Evolutionary conservation across 768 basidiomycete species (phyloP).

Genomic region (Neoboletus magnificus): DNA sequence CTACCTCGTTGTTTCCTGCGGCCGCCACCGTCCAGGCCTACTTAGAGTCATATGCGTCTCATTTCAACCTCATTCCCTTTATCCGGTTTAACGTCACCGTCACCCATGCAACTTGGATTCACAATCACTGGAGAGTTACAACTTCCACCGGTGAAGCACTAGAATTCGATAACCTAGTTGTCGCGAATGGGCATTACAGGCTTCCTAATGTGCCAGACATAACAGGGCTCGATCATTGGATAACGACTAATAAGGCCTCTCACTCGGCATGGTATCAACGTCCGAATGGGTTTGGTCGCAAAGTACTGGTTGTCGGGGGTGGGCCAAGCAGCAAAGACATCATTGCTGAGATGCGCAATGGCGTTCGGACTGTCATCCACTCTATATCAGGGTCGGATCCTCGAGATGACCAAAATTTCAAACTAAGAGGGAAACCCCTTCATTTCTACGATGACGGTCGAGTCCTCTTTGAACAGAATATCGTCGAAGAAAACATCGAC

Average conservation of each 20-base stretch:
- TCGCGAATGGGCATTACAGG: conserved; percentile 76
- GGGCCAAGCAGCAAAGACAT: conserved; percentile 75
- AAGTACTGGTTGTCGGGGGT: conserved; percentile 45
- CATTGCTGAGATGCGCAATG: conserved; percentile 49
- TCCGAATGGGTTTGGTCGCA: conserved; percentile 38
- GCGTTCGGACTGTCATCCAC: conserved; percentile 49
- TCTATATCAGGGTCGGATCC: conserved; percentile 42
- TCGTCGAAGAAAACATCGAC: conserved; percentile 52
- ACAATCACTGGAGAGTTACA: conserved; percentile 47
- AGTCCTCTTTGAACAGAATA: conserved; percentile 59
- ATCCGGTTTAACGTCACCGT: conserved; percentile 66
- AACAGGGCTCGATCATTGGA: conserved; percentile 61
- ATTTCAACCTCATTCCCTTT: conserved; percentile 57
- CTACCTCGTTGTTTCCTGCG: conserved; percentile 65
- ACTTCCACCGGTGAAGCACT: conserved; percentile 36
- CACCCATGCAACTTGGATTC: conserved; percentile 39
- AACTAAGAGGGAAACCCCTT: conserved; percentile 41
- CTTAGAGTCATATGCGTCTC: conserved; percentile 59
- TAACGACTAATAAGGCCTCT: conserved; percentile 45
- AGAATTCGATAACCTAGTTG: conserved; percentile 61
- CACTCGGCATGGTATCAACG: conserved; percentile 71
- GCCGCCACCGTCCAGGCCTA: conserved; percentile 66
- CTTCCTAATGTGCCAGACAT: conserved; percentile 59
- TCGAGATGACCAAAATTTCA: conserved; percentile 35
- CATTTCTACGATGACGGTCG: conserved; percentile 41